Percentiles rank a stretch among this genome's conserved stretches.
phyloP scores from a whole-genome alignment of 2,329 filamentous ascomycete genomes.

The Aureobasidium sp. region DNA sequence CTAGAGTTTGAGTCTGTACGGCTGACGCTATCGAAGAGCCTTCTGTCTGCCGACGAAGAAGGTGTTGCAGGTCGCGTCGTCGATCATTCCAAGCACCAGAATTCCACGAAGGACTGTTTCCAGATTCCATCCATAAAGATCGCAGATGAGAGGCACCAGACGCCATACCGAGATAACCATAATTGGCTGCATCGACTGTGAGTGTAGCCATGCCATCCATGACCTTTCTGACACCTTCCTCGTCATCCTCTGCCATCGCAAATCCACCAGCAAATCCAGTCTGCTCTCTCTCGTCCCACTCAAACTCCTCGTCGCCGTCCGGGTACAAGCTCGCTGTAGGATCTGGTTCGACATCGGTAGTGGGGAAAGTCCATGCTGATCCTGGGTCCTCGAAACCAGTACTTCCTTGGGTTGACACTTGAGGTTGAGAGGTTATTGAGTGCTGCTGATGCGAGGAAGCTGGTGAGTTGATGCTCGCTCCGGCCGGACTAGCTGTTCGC shows the following conservation, averaged over 20 bases:
- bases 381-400: neutral
- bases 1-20: slow-evolving; percentile 4
- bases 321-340: neutral
- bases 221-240: slow-evolving; percentile 10
- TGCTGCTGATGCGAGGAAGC: neutral
- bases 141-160: slow-evolving; percentile 11
- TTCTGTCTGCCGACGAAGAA: slow-evolving; percentile 5
- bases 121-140: slow-evolving; percentile 11
- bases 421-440: neutral
- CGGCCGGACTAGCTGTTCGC: neutral
- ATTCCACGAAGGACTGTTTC: slow-evolving; percentile 2
- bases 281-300: slow-evolving; percentile 13
- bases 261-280: neutral
- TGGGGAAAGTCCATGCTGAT: neutral
- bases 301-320: slow-evolving; percentile 3
- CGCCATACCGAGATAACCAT: slow-evolving; percentile 36
- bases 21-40: neutral
- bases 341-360: slow-evolving; percentile 1
- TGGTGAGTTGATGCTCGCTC: neutral
- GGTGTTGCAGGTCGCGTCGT: neutral
- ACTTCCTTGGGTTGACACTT: neutral
- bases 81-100: neutral
- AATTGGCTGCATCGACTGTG: slow-evolving; percentile 26
- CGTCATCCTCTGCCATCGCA: neutral
- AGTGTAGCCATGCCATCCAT: slow-evolving; percentile 27